Base-by-base conservation (phyloP, 495 filamentous ascomycete genomes). In the Penicillium samsonianum region DNA sequence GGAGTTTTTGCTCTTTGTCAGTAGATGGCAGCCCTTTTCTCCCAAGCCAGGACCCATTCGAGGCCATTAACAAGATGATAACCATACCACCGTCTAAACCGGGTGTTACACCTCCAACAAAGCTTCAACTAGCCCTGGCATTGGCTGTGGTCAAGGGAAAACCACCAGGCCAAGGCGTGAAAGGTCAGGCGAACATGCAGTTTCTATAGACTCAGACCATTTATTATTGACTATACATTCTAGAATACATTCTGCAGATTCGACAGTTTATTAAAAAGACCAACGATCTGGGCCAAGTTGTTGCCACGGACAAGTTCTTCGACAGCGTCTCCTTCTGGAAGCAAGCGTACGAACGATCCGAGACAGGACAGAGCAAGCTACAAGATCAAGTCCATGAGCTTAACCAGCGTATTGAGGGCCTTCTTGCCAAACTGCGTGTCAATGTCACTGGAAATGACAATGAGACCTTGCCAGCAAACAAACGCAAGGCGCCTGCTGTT, bases 261-360 rank as follows among this genome's bases (percentile, higher is more conserved):
- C 68, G 74, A 28, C 58, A 68, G n/a, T 64, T 61, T 12, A 73
- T 81, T 52, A 75, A 67, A 55, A 51, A 4, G 7, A 33, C 44
- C n/a, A 58, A 52, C 20, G 55, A 59, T 1, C 30, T 59, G 25
- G 50, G 19, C 52, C 51, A 25, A 42, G 20, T 33, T 57, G 43
- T 42, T 43, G 42, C 46, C 37, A 61, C 59, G 0, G 66, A 71
- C 23, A 71, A 71, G 41, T 76, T 72, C 61, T 70, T 82, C 47
- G 80, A 83, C 59, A 79, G 76, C 44, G 65, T 73, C 16, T 59
- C 68, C 12, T 81, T 80, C 69, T 83, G 80, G 80, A 74, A 78
- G 57, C 64, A 71, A 35, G 77, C 79, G n/a, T 81, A 76, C 46
- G 65, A 71, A 42, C 70, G 68, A 31, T 75, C 79, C 11, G 72